Evolutionary conservation across 2,329 filamentous ascomycete species (phyloP).

Genomic region (Colletotrichum tofieldiae): DNA sequence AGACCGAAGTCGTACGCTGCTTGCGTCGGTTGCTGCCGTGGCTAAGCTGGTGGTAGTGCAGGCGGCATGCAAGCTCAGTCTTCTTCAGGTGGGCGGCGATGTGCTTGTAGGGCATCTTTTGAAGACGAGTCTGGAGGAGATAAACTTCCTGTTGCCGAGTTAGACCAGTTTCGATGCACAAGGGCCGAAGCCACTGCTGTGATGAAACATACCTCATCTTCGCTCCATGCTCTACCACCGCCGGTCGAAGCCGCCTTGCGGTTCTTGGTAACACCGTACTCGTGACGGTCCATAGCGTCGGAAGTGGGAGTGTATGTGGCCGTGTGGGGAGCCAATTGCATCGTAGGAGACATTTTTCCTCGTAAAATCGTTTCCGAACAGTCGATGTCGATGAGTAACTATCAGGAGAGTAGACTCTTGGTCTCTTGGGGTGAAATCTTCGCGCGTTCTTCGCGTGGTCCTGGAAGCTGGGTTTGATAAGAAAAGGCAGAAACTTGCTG

Average conservation of each 20-base stretch:
- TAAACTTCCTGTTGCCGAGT: slow-evolving; percentile 77
- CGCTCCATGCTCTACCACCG: slow-evolving; percentile 86
- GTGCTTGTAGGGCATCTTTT: slow-evolving; percentile 94
- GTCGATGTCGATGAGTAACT: slow-evolving; percentile 32
- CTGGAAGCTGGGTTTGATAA: slow-evolving; percentile 38
- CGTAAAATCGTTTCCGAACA: slow-evolving; percentile 49
- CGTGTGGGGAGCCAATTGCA: slow-evolving; percentile 62
- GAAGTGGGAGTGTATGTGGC: slow-evolving; percentile 66
- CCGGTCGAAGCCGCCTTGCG: slow-evolving; percentile 80
- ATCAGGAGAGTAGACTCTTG: slow-evolving; percentile 34
- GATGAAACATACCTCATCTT: slow-evolving; percentile 77
- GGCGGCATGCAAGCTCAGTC: slow-evolving; percentile 88
- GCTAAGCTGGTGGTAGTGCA: slow-evolving; percentile 90
- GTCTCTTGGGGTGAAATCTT: slow-evolving; percentile 32
- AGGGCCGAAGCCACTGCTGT: background rate
- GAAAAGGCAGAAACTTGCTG: slow-evolving; percentile 41
- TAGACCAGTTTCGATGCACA: slow-evolving; percentile 17
- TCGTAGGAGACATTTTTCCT: slow-evolving; percentile 65
- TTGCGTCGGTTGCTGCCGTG: slow-evolving; percentile 87
- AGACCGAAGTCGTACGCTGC: slow-evolving; percentile 77
- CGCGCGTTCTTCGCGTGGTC: slow-evolving; percentile 27
- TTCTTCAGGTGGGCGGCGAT: slow-evolving; percentile 89
- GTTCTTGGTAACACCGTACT: slow-evolving; percentile 74
- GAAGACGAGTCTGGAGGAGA: slow-evolving; percentile 85
- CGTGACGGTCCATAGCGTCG: slow-evolving; percentile 71